Base-by-base conservation (phyloP, 2,329 filamentous ascomycete genomes). In the Aspergillus pseudoviridinutans region DNA sequence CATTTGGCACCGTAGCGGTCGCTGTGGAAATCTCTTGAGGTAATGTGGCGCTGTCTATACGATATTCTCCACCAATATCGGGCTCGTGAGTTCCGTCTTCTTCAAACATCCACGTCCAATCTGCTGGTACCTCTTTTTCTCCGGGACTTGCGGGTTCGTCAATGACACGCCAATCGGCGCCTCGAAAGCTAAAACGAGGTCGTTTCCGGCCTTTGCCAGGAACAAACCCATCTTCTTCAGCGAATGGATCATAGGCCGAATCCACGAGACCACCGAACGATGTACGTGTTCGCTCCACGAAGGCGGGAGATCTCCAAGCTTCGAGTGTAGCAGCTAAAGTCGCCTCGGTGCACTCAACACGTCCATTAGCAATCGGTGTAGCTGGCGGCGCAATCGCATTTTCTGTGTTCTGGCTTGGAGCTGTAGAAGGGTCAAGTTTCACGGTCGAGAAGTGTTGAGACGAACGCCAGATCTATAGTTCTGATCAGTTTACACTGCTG, bases 221-320 rank as follows among this genome's bases (percentile, higher is more conserved):
- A 25, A 83, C 77, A 46, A 80, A 81, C 1, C 83, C 84, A 70
- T 89, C 85, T 27, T 89, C 88, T 58, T 90, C 87, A 14, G 69
- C 71, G 53, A 93, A 87, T 3, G 86, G 83, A 65, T 92, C 87
- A 61, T 85, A 82, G 1, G 80, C 81, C 4, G 81, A 81, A 61
- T 89, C 84, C 52, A 88, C 84, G 0, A 88, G 74, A 0, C 85
- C 84, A 1, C 87, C 87, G 56, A 88, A 88, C 0, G 89, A 92
- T 3, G 88, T 77, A 55, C 88, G 81, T 14, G 84, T 82, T 54
- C 88, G 82, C 71, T 89, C 92, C 22, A 91, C 76, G 64, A 95
- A 96, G 0, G 90, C 90, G 0, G 92, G 92, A 2, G 91, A 95
- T 4, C 84, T 79, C 76, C 86, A 94, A 63, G 88, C 83, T 20